A percentile compares a stretch with the other conserved stretches of the same genome.
Conservation (phyloP, 202 grass and related monocot species). For the Schoenoplectus tabernaemontani region DNA sequence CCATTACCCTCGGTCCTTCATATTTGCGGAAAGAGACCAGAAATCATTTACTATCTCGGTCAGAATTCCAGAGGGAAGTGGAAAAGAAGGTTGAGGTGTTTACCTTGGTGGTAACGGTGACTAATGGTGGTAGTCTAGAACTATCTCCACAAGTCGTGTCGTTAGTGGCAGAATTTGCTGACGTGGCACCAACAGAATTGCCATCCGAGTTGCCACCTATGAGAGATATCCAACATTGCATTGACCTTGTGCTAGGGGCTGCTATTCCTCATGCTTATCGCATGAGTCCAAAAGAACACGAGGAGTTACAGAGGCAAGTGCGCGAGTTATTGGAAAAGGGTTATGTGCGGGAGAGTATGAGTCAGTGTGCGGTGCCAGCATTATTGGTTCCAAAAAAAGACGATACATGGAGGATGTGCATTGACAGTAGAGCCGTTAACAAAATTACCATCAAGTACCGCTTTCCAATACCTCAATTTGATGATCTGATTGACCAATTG, state of each 20-base stretch:
- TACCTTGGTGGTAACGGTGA: neutral
- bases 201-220: neutral
- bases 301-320: neutral
- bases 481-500: neutral
- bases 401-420: neutral
- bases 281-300: neutral
- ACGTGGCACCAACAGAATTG: neutral
- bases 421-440: neutral
- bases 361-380: neutral
- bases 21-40: neutral
- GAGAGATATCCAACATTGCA: neutral
- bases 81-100: neutral
- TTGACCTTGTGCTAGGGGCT: neutral
- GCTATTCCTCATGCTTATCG: neutral
- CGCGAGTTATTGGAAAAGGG: neutral
- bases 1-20: neutral
- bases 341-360: neutral
- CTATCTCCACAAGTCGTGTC: neutral
- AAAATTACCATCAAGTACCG: neutral
- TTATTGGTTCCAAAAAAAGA: slow-evolving; percentile 5
- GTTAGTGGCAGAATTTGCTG: neutral
- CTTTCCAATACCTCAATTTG: neutral
- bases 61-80: neutral
- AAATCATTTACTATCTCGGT: neutral
- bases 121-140: neutral